Evolutionary conservation across 2,329 filamentous ascomycete species (phyloP).

Genomic region (Penicillium decumbens): DNA sequence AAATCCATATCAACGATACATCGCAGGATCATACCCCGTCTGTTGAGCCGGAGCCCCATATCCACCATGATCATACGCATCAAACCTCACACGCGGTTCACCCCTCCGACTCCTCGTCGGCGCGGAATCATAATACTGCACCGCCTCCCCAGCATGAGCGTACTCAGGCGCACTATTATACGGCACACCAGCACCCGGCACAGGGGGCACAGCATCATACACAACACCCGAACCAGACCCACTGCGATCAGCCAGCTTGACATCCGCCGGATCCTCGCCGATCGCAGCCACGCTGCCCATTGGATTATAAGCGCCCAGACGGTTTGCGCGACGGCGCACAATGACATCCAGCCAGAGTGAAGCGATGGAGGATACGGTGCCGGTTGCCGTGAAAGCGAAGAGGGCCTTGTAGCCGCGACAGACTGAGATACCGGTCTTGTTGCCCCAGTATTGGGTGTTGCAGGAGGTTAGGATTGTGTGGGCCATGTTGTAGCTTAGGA

Average conservation of each 20-base stretch:
- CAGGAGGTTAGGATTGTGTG: slow-evolving; percentile 52
- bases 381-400: slow-evolving; percentile 53
- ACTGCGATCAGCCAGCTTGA: slow-evolving; percentile 33
- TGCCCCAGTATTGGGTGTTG: slow-evolving; percentile 50
- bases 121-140: slow-evolving; percentile 28
- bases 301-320: slow-evolving; percentile 47
- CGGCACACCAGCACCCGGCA: not conserved
- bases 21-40: slow-evolving; percentile 35
- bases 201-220: slow-evolving; percentile 9
- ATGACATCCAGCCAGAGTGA: slow-evolving; percentile 50
- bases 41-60: slow-evolving; percentile 29
- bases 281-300: slow-evolving; percentile 35
- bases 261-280: slow-evolving; percentile 31
- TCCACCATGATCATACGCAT: slow-evolving; percentile 16
- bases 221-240: slow-evolving; percentile 11
- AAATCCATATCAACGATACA: slow-evolving; percentile 26
- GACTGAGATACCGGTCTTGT: slow-evolving; percentile 51
- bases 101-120: slow-evolving; percentile 18
- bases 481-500: slow-evolving; percentile 53
- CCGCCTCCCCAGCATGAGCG: slow-evolving; percentile 24
- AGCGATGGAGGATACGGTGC: slow-evolving; percentile 44
- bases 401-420: slow-evolving; percentile 57
- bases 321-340: slow-evolving; percentile 44
- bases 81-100: slow-evolving; percentile 20
- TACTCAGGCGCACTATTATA: slow-evolving; percentile 17